These are phyloP conservation scores for Elsinoe batatas DNA, from an alignment of 2,329 filamentous ascomycete genomes.

Conservation along the genomic window DNA sequence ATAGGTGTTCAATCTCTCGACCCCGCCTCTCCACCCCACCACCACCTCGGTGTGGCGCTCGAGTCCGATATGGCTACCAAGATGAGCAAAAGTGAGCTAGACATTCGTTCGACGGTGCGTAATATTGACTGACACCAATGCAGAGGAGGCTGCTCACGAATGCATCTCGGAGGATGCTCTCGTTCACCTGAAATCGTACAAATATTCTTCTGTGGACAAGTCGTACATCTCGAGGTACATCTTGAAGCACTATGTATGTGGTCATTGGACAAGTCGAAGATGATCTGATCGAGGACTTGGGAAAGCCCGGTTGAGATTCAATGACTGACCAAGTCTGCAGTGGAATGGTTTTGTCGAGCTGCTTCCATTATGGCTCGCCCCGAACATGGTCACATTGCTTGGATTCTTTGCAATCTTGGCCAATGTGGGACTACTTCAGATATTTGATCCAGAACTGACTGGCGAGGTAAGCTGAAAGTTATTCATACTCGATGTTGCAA, in stretches of 20 bases:
- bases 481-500: not conserved
- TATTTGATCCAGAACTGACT: conserved; percentile 80
- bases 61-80: conserved; percentile 1
- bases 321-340: conserved; percentile 39
- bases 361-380: conserved; percentile 89
- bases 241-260: conserved; percentile 80
- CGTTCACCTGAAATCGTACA: conserved; percentile 85
- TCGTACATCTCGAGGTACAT: conserved; percentile 90
- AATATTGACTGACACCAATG: not conserved
- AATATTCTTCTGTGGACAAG: conserved; percentile 95
- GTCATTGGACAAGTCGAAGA: not conserved
- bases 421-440: conserved; percentile 65
- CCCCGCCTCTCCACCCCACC: not conserved
- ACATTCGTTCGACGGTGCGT: not conserved
- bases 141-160: conserved; percentile 56
- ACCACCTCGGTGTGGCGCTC: not conserved
- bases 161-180: conserved; percentile 81
- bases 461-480: conserved; percentile 58
- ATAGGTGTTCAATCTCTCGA: not conserved
- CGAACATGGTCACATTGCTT: conserved; percentile 92
- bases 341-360: conserved; percentile 95
- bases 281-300: no score
- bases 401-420: conserved; percentile 89
- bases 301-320: not conserved
- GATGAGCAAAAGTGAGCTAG: conserved; percentile 7